These are phyloP conservation scores for Mycosarcoma mackinlayi DNA, from an alignment of 1,284 basidiomycete species.

Conservation along the genomic window DNA sequence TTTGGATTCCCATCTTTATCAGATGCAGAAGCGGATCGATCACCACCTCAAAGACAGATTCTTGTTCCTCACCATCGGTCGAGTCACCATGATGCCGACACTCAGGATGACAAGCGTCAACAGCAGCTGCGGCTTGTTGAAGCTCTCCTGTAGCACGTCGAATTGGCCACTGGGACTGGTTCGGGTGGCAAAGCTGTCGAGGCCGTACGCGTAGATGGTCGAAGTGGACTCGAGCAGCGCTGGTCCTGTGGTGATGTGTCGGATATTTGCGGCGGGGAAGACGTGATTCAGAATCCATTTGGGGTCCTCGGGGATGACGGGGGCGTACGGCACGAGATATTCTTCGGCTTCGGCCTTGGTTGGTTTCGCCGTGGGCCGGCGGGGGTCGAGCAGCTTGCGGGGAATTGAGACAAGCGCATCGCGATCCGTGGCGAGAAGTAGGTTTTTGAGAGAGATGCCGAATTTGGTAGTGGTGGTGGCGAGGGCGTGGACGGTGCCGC, in stretches of 20 bases:
- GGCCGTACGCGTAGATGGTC: constrained; percentile 84
- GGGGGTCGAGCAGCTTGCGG: constrained; percentile 81
- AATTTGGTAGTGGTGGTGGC: constrained; percentile 78
- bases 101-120: constrained; percentile 81
- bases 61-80: constrained; percentile 53
- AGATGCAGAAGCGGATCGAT: too few species aligned
- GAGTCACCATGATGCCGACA: constrained; percentile 78
- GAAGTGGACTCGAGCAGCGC: constrained; percentile 91
- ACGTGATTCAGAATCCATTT: constrained; percentile 81
- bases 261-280: constrained; percentile 73
- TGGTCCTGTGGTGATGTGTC: constrained; percentile 75
- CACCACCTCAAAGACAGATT: constrained; percentile 34
- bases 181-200: constrained; percentile 87
- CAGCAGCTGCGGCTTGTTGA: constrained; percentile 92
- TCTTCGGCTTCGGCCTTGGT: constrained; percentile 85
- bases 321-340: constrained; percentile 84
- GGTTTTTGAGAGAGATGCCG: constrained; percentile 86
- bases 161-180: constrained; percentile 89
- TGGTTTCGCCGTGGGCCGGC: constrained; percentile 80
- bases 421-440: constrained; percentile 85
- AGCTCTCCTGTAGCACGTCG: constrained; percentile 78
- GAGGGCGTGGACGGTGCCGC: constrained; percentile 74
- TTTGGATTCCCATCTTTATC: neutral
- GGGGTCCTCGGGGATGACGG: constrained; percentile 79
- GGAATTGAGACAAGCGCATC: constrained; percentile 82